These are phyloP conservation scores for Exsudoporus frostii DNA, from an alignment of 768 basidiomycete species.

Conservation along the genomic window DNA sequence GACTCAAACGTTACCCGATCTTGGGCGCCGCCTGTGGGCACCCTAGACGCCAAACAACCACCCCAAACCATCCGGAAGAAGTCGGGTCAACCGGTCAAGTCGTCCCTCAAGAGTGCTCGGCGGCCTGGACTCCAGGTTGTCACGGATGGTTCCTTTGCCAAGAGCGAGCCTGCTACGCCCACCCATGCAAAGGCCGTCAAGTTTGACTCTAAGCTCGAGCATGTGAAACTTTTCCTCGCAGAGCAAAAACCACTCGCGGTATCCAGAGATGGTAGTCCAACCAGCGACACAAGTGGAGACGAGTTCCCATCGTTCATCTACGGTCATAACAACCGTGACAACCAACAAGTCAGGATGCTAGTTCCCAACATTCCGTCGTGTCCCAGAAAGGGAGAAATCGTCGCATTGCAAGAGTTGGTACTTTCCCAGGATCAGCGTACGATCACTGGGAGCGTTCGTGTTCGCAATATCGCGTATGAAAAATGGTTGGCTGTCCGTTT, in stretches of 20 bases:
- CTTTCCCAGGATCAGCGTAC: slow-evolving; percentile 49
- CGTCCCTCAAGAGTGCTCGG: slow-evolving; percentile 76
- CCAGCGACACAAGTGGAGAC: slow-evolving; percentile 78
- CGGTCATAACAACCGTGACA: slow-evolving; percentile 37
- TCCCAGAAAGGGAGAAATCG: slow-evolving; percentile 38
- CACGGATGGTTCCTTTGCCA: slow-evolving; percentile 45
- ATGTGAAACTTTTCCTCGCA: slow-evolving; percentile 90
- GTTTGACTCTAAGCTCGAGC: slow-evolving; percentile 89
- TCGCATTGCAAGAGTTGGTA: slow-evolving; percentile 53
- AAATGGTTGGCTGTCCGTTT: slow-evolving; percentile 89
- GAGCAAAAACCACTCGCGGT: slow-evolving; percentile 96
- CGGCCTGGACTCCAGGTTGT: slow-evolving; percentile 53
- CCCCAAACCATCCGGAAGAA: slow-evolving; percentile 74
- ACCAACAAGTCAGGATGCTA: slow-evolving; percentile 52
- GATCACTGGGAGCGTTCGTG: slow-evolving; percentile 72
- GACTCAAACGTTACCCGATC: slow-evolving; percentile 12
- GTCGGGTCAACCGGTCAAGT: slow-evolving; percentile 89
- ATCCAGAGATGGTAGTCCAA: slow-evolving; percentile 85
- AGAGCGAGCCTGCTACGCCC: slow-evolving; percentile 83
- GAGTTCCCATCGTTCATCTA: slow-evolving; percentile 73
- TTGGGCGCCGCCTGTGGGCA: not conserved
- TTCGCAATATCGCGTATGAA: slow-evolving; percentile 82
- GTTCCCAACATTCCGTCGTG: slow-evolving; percentile 64
- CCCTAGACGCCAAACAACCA: not conserved
- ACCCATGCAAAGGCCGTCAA: slow-evolving; percentile 81